A percentile compares a stretch with the other conserved stretches of the same genome.
Evolutionary conservation across 257 asterid genomes (phyloP).

Genomic region (Solanum pinnatisectum): DNA sequence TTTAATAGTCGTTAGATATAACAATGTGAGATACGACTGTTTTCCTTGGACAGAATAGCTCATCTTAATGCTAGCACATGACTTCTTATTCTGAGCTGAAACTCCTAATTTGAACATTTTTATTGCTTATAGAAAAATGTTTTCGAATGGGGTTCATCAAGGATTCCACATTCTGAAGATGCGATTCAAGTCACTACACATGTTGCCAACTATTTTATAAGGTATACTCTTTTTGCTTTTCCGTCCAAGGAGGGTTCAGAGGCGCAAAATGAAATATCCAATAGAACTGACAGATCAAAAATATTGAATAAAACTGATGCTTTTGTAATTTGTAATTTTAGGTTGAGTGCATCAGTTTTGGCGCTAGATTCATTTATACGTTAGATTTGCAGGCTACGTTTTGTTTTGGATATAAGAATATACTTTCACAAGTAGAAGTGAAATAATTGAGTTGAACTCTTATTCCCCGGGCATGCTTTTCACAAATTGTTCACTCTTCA

Average conservation of each 20-base stretch:
- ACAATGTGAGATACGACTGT: background rate
- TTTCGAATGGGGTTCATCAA: conserved; percentile 82
- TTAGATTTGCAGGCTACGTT: background rate
- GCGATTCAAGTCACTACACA: conserved; percentile 90
- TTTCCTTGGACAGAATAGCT: background rate
- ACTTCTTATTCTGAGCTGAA: too few species aligned
- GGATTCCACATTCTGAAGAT: conserved; percentile 90
- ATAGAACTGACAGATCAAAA: background rate
- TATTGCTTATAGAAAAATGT: conserved; percentile 66
- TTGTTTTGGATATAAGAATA: background rate
- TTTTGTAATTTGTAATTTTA: background rate
- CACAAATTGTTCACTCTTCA: background rate
- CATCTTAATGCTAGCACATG: background rate
- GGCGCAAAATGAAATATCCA: background rate
- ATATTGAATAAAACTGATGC: background rate
- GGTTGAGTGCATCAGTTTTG: background rate
- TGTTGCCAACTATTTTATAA: conserved; percentile 73
- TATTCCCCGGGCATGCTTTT: background rate
- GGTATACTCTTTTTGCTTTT: conserved; percentile 23
- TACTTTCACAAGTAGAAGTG: background rate
- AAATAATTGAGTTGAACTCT: background rate
- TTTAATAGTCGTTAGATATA: background rate
- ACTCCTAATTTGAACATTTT: background rate
- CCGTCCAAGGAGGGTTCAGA: background rate
- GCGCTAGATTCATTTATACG: background rate